A percentile compares a stretch with the other conserved stretches of the same genome.
Conservation (phyloP, 73 alveolate genomes). For the Breviolum minutum region DNA sequence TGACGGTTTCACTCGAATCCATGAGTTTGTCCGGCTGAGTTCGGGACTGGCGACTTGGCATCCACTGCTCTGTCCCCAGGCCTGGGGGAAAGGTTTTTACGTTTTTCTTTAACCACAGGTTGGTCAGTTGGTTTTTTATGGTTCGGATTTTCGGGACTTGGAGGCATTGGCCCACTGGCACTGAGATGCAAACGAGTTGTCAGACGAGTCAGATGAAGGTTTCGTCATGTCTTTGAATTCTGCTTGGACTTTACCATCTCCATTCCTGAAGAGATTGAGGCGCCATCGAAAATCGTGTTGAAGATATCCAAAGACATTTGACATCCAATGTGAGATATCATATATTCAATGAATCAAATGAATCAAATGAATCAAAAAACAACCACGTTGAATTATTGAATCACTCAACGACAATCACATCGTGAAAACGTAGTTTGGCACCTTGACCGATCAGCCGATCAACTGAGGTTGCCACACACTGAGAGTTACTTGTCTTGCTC, state of each 20-base stretch:
- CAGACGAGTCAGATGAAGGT: no score
- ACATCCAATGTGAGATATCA: not conserved
- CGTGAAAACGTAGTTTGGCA: not conserved
- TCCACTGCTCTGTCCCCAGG: not conserved
- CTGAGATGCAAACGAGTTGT: not conserved
- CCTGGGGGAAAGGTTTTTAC: no score
- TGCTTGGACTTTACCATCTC: conserved; percentile 32
- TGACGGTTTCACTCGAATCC: not conserved
- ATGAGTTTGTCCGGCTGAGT: not conserved
- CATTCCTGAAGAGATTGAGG: not conserved
- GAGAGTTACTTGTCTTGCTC: conserved; percentile 25
- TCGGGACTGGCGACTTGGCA: not conserved
- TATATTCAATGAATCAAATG: no score
- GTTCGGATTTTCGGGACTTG: no score
- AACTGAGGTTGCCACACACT: conserved; percentile 1
- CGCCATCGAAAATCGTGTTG: not conserved
- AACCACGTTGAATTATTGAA: not conserved
- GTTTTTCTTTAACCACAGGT: no score
- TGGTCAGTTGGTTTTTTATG: no score
- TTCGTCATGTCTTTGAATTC: not conserved
- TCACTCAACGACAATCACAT: not conserved
- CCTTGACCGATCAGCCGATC: not conserved
- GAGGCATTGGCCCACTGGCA: no score
- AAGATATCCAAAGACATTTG: not conserved
- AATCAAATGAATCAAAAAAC: not conserved